Percentiles rank a stretch among this genome's conserved stretches.
Conservation (phyloP, 495 filamentous ascomycete genomes). For the Xylaria venustula region DNA sequence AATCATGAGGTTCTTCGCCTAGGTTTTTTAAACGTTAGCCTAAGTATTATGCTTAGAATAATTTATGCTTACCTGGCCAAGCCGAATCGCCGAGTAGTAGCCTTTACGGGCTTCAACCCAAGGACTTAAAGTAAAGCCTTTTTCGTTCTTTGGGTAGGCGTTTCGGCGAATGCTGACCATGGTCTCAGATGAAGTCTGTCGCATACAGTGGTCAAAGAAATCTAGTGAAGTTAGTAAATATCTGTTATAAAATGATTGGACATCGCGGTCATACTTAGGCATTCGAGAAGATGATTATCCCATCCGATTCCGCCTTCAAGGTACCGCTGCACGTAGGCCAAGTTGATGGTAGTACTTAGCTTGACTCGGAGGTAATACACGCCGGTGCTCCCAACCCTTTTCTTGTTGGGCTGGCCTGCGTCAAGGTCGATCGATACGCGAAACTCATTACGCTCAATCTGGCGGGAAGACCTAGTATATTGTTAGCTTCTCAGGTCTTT, state of each 20-base stretch:
- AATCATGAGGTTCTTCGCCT: constrained; percentile 53
- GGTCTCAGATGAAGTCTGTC: constrained; percentile 64
- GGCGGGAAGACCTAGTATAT: constrained; percentile 32
- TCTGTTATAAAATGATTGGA: background rate
- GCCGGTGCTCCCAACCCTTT: constrained; percentile 40
- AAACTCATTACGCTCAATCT: constrained; percentile 37
- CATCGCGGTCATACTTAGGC: constrained; percentile 59
- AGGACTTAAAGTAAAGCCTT: background rate
- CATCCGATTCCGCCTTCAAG: constrained; percentile 57
- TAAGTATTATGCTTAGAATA: constrained; percentile 1
- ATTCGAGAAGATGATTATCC: constrained; percentile 66
- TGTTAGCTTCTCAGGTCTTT: constrained; percentile 21
- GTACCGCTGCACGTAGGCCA: constrained; percentile 63
- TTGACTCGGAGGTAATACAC: constrained; percentile 57
- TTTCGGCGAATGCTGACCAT: constrained; percentile 71
- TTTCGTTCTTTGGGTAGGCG: constrained; percentile 55
- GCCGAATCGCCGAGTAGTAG: constrained; percentile 75
- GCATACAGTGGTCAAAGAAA: constrained; percentile 86
- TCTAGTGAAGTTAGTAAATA: constrained; percentile 41
- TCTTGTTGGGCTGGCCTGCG: constrained; percentile 44
- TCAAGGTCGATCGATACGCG: constrained; percentile 66
- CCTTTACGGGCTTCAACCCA: constrained; percentile 75
- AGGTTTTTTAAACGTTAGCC: background rate
- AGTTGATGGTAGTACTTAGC: constrained; percentile 58
- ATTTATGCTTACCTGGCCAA: constrained; percentile 51